A percentile compares a stretch with the other conserved stretches of the same genome.
These are phyloP conservation scores for Croton laevigatus DNA, from an alignment of 441 rosid genomes.

Conservation along the genomic window DNA sequence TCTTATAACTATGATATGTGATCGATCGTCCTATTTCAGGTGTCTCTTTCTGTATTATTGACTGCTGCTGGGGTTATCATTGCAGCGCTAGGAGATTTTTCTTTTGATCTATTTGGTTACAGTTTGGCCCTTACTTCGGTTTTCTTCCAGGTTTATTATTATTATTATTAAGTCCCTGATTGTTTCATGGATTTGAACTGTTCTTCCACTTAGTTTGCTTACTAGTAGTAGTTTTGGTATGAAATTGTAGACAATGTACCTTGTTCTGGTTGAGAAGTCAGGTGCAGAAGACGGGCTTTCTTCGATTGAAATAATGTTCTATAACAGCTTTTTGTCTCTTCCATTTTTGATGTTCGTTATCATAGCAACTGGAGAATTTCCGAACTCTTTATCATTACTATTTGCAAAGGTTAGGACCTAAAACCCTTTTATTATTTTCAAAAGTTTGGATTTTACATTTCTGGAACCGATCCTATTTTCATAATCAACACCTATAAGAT, in stretches of 20 bases:
- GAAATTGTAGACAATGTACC: constrained; percentile 89
- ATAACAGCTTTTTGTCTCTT: constrained; percentile 89
- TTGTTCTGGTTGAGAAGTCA: constrained; percentile 88
- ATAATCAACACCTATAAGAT: not conserved
- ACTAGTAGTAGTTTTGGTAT: constrained; percentile 10
- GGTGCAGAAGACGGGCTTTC: constrained; percentile 97
- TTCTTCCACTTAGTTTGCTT: constrained; percentile 6
- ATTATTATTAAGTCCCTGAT: constrained; percentile 9
- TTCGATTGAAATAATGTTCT: constrained; percentile 88
- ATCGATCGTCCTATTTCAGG: constrained; percentile 45
- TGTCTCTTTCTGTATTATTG: constrained; percentile 71
- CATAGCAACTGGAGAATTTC: constrained; percentile 81
- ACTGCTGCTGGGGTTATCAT: constrained; percentile 84
- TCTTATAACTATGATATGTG: not conserved
- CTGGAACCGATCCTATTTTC: not conserved
- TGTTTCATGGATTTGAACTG: not conserved
- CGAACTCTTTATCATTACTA: constrained; percentile 63
- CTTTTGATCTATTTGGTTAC: constrained; percentile 83
- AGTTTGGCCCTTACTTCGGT: constrained; percentile 89
- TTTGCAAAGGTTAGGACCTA: constrained; percentile 72
- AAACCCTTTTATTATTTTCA: not conserved
- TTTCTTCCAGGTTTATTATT: constrained; percentile 76
- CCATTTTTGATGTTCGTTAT: constrained; percentile 81
- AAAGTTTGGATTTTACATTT: not conserved
- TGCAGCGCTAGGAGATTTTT: constrained; percentile 93